A percentile compares a stretch with the other conserved stretches of the same genome.
Evolutionary conservation across 1,284 basidiomycete species (phyloP).

Genomic region (Pterulicium gracile): DNA sequence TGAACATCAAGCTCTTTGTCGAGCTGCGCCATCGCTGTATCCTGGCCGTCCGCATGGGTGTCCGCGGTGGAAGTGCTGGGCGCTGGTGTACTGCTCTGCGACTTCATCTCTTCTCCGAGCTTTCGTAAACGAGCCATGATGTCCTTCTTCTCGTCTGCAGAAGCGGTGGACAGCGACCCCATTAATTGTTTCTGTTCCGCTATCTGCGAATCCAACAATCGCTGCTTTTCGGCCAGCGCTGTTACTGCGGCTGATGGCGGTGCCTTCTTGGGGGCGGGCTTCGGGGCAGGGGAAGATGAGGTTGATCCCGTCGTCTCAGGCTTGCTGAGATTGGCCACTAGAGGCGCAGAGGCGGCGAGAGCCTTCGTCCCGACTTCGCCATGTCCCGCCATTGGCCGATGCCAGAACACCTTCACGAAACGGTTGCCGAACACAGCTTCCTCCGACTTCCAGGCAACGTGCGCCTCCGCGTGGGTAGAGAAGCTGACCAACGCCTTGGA

Average conservation of each 20-base stretch:
- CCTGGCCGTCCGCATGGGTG: constrained; percentile 30
- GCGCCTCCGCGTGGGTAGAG: constrained; percentile 76
- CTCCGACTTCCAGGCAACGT: constrained; percentile 84
- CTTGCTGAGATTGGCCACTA: constrained; percentile 51
- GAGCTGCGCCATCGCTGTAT: constrained; percentile 49
- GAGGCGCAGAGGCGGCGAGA: constrained; percentile 66
- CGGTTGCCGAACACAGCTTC: constrained; percentile 91
- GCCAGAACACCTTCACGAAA: constrained; percentile 94
- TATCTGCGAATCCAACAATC: constrained; percentile 75
- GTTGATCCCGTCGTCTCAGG: constrained; percentile 17
- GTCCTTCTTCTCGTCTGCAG: constrained; percentile 67
- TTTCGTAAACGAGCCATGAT: constrained; percentile 74
- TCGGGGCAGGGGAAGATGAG: constrained; percentile 13
- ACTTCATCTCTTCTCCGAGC: constrained; percentile 73
- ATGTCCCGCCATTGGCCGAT: constrained; percentile 81
- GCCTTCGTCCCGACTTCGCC: constrained; percentile 65
- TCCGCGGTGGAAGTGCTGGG: constrained; percentile 20
- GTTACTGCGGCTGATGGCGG: constrained; percentile 26
- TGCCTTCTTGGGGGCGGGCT: constrained; percentile 20
- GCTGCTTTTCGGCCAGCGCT: constrained; percentile 62
- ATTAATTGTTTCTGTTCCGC: constrained; percentile 86
- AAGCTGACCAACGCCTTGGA: constrained; percentile 85
- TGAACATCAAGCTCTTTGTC: constrained; percentile 71
- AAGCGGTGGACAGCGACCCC: constrained; percentile 53
- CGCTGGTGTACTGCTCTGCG: constrained; percentile 15